A percentile compares a stretch with the other conserved stretches of the same genome.
phyloP scores from a whole-genome alignment of 2,329 filamentous ascomycete genomes.

The Colletotrichum spinosum region DNA sequence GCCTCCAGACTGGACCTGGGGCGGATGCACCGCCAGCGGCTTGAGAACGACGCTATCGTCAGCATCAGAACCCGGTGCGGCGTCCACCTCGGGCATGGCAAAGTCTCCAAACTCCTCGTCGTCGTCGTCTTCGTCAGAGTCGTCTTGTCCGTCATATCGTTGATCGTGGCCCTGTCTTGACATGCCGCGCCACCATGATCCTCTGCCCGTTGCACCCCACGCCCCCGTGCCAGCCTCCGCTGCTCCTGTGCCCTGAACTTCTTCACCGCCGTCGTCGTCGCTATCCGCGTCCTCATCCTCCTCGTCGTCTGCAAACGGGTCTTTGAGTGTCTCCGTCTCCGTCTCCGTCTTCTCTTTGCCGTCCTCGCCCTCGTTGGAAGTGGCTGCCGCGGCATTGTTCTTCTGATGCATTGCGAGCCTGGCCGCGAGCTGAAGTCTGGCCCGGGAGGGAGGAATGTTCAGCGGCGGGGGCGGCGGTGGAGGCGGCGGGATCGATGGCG shows the following conservation, averaged over 20 bases:
- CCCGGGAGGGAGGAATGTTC: conserved; percentile 87
- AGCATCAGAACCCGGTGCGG: conserved; percentile 43
- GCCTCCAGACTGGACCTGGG: conserved; percentile 49
- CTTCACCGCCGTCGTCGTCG: conserved; percentile 65
- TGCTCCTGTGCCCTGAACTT: conserved; percentile 37
- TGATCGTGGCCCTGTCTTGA: conserved; percentile 45
- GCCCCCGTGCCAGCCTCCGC: conserved; percentile 44
- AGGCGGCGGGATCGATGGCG: conserved; percentile 69
- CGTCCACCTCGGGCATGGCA: conserved; percentile 69
- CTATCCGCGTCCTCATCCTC: conserved; percentile 58
- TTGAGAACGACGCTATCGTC: conserved; percentile 62
- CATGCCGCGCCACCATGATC: conserved; percentile 63
- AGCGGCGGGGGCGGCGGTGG: conserved; percentile 80
- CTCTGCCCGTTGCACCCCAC: conserved; percentile 45
- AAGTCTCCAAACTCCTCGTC: conserved; percentile 78
- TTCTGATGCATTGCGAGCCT: conserved; percentile 82
- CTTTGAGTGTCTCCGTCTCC: conserved; percentile 48
- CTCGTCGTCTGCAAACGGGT: conserved; percentile 70
- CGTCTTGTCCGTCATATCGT: conserved; percentile 56
- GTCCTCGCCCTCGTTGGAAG: conserved; percentile 52
- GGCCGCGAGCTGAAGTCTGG: conserved; percentile 89
- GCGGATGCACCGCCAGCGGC: conserved; percentile 66
- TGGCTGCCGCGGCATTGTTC: conserved; percentile 61
- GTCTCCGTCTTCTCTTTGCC: conserved; percentile 39
- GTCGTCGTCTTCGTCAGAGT: conserved; percentile 62